Percentiles rank a stretch among this genome's conserved stretches.
phyloP scores from a whole-genome alignment of 192 early-diverging fungal species.

The Linderina pennispora region DNA sequence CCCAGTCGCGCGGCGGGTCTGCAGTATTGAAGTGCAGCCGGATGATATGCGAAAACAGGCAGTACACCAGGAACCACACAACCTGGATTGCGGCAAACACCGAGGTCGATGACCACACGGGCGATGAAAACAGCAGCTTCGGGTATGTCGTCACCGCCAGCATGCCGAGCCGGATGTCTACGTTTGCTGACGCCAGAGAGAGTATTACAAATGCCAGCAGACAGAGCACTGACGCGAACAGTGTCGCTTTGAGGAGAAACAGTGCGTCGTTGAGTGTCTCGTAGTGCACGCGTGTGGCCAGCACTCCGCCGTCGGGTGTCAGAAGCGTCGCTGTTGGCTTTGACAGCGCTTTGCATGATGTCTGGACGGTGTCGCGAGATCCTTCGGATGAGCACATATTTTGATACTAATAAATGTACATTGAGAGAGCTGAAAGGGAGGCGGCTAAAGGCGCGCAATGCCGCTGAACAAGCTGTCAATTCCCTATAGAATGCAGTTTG shows the following conservation, averaged over 20 bases:
- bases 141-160: conserved; percentile 33
- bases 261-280: conserved; percentile 45
- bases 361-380: no score
- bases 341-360: conserved; percentile 6
- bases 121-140: conserved; percentile 38
- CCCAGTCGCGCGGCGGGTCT: conserved; percentile 45
- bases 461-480: no score
- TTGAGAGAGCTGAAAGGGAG: no score
- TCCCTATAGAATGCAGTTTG: no score
- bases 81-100: conserved; percentile 45
- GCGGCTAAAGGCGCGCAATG: no score
- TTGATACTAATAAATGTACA: no score
- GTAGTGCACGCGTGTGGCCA: conserved; percentile 45
- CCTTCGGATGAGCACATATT: no score
- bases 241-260: conserved; percentile 31
- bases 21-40: conserved; percentile 39
- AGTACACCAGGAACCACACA: conserved; percentile 40
- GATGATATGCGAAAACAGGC: conserved; percentile 39
- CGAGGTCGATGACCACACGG: conserved; percentile 40
- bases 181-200: conserved; percentile 35
- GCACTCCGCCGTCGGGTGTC: conserved; percentile 33
- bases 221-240: conserved; percentile 23
- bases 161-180: conserved; percentile 33
- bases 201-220: conserved; percentile 29
- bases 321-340: conserved; percentile 37